Evolutionary conservation across 1,284 basidiomycete species (phyloP), one percentile per base, ranked within the genome.

Genomic region (Amylostereum chailletii): DNA sequence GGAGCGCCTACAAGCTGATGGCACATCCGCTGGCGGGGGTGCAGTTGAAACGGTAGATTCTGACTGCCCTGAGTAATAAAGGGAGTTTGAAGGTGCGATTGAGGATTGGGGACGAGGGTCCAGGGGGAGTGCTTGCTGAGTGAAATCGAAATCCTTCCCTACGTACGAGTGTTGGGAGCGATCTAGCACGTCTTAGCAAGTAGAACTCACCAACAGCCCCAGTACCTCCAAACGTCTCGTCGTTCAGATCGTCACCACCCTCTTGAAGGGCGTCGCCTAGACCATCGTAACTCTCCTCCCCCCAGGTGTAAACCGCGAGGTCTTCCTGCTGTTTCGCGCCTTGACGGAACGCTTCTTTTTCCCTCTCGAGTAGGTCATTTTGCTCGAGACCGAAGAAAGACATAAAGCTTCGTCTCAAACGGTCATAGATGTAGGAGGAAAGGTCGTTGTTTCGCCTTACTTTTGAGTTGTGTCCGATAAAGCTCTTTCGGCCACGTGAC

Each of bases 111-210:
- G 54, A 37, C 57, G 57, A 45, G 60, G 59, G 40, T 62, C 68
- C 32, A 69, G 69, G 41, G 79, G 54, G 42, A 55, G 52, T 2
- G 67, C 51, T n/a, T 74, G 67, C 44, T 61, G 68, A 11, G 77
- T 74, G 69, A 96, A 98, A 71, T 96, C 90, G 64, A 97, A 98
- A 69, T 97, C 93, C 64, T 86, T 90, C 63, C 86, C 92, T 94
- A 62, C 46, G 27, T 38, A 53, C 36, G 34, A 42, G 42, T n/a
- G n/a, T 2, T 29, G 39, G 33, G 44, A 36, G 3, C 1, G 42
- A 43, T 19, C 31, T 19, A 32, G 34, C 30, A 48, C 36, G 30
- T 11, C 41, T 5, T 37, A 51, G 29, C 37, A 5, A 26, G 26
- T 44, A 65, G 30, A 19, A 46, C 79, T 72, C 63, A 90, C 91